Base-by-base conservation (phyloP, 768 basidiomycete genomes). In the Phaeotremella fagi region DNA sequence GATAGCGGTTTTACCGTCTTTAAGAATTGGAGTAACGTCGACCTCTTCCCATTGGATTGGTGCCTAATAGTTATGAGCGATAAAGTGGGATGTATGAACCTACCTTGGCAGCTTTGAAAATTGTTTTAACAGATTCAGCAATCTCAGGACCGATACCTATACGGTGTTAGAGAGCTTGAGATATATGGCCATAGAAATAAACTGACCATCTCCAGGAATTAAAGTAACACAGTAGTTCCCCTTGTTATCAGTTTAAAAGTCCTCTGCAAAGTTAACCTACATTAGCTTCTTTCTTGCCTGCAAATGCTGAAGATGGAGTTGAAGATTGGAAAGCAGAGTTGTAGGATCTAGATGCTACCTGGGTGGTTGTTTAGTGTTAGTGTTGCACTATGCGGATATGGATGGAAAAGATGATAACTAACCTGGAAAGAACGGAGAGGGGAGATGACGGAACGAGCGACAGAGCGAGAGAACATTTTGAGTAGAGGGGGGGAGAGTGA, bases 41-140 rank as follows among this genome's bases (percentile, higher is more conserved):
- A 97, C 94, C 77, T 98, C 95, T 75, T 99, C 95, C 95, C 95
- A 99, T 77, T 90, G 82, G 67, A 99, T 95, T 41, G 95, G 95
- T 23, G 95, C 94, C 90, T 94, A 55, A 28, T 41, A n/a, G n/a
- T 35, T 11, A 22, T 7, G 11, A 12, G 12, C 18, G 22, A 14
- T 6, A 6, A 12, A 41, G 38, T 41, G 12, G 38, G 38, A 14
- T 11, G 12, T 41, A 18, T 16, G 14, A 33, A 62, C 76, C 29
- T 68, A 90, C 75, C 49, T 86, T 81, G 60, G 95, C 94, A 60
- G 88, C 86, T 31, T 79, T 77, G 76, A 94, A 98, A 72, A 99
- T 98, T 59, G 83, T 79, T 78, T 94, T 95, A 70, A 99, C 85
- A 60, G 91, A 86, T 80, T 95, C 82, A 77, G 90, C 88, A 66